Evolutionary conservation across 2,329 filamentous ascomycete genomes (phyloP), one percentile per base, ranked within the genome.

Genomic region (Clonostachys rhizophaga): DNA sequence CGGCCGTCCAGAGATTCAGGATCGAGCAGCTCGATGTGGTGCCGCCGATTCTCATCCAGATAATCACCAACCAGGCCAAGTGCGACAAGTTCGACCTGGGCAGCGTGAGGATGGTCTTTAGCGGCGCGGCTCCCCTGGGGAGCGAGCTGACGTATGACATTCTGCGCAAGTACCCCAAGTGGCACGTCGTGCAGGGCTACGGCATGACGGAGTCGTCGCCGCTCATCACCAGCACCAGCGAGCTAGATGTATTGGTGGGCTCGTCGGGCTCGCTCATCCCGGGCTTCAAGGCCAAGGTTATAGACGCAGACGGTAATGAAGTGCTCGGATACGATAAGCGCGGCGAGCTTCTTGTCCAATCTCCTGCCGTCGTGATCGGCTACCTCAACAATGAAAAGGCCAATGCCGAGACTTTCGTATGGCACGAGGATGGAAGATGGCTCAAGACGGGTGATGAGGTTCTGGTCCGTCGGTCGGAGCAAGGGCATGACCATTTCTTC

Each of bases 351-450:
- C 75, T 87, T 30, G 78, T 94, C 24, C 85, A 87, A 60, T 80
- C 79, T 0, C 89, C 89, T 0, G 83, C 84, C 3, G 78, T 92
- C 3, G 82, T 87, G 0, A 66, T 94, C 1, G 90, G 90, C 2
- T 95, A 95, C 57, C 69, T 94, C 46, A 86, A 91, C 66, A 92
- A 94, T 58, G 81, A 87, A 34, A 83, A 87, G 57, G 89, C 90
- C 3, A 92, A 83, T 30, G 73, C 76, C 46, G 88, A 92, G 59
- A 91, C 89, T 0, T 94, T 88, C 56, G 58, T 80, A 1, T 68
- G 64, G 50, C 73, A 80, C 46, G 73, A 82, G 6, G 81, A 89
- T 52, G 80, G 81, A 7, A 64, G 79, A 53, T 91, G 87, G 78
- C 80, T 92, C 75, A 79, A 78, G 34, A 95, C 90, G 0, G 90